Base-by-base conservation (phyloP, 2,329 filamentous ascomycete species). In the Microdochium trichocladiopsis region DNA sequence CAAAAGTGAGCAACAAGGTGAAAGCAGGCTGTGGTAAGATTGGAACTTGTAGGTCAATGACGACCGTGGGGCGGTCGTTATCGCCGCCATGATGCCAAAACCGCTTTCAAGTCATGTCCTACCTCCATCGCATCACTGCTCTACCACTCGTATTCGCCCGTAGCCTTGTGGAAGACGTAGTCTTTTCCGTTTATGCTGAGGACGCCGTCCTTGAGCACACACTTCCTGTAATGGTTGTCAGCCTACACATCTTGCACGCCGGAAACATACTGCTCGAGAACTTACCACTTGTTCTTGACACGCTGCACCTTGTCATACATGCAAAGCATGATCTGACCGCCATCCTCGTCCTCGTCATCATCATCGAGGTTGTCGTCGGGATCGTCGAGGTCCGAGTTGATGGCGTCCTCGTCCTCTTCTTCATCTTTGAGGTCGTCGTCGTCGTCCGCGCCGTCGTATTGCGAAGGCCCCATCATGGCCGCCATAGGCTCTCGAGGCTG, bases 261-360 rank as follows among this genome's bases (percentile, higher is more conserved):
- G 23, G 45, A 23, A 45, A 50, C 47, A 23, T 23, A 33, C 18
- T 12, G 33, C 5, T 23, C 2, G 23, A 14, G 22, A n/a, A 71
- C 78, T 50, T 68, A 85, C 89, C 89, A 94, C 82, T 94, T 99
- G 75, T 97, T 99, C 84, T 99, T 99, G 63, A 97, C 94, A 48
- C 94, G 82, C 72, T 97, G 93, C 10, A 99, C 94, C 76, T 99
- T 99, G 76, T 99, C 94, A 68, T 99, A 99, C 67, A 95, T 96
- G 76, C 94, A 99, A 41, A 99, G 84, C 89, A 99, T 97, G 66
- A 95, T 92, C 61, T 95, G 88, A 1, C 87, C 86, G 33, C 85
- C 82, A 45, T 95, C 92, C 55, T 95, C 90, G 14, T 91, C 89
- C 50, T 94, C 92, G 31, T 94, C 90, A 23, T 93, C 89, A 23